Conservation (phyloP, 2,329 filamentous ascomycete genomes). For the Exserohilum rostratum region DNA sequence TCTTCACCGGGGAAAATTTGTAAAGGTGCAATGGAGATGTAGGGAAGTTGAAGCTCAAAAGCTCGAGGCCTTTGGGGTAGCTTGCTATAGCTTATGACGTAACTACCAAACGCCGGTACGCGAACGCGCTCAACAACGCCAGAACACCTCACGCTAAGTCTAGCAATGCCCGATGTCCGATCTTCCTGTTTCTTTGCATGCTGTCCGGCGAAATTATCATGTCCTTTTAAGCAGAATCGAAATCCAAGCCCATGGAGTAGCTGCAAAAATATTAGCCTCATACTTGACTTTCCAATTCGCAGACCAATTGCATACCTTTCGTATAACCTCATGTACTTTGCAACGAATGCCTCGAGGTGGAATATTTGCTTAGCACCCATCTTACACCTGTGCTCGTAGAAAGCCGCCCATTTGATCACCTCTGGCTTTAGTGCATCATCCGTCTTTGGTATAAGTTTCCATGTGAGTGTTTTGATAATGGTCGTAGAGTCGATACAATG, state of each 20-base stretch:
- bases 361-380: constrained; percentile 95
- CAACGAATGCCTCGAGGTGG: constrained; percentile 96
- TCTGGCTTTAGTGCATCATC: constrained; percentile 91
- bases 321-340: constrained; percentile 95
- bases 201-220: background rate
- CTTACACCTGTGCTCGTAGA: constrained; percentile 94
- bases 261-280: constrained; percentile 34
- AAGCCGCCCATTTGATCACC: constrained; percentile 93
- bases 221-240: constrained; percentile 41
- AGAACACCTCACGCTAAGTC: constrained; percentile 5
- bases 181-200: background rate
- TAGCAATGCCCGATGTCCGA: background rate
- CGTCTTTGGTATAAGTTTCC: constrained; percentile 85
- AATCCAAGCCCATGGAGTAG: constrained; percentile 73
- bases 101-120: constrained; percentile 10
- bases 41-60: constrained; percentile 8
- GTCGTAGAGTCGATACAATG: constrained; percentile 97
- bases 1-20: background rate
- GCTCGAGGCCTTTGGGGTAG: constrained; percentile 13
- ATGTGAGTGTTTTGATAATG: constrained; percentile 92
- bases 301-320: constrained; percentile 70
- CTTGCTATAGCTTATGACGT: constrained; percentile 14
- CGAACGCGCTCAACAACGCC: constrained; percentile 12
- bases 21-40: background rate
- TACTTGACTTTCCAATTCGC: background rate